Base-by-base conservation (phyloP, 768 basidiomycete species). In the Kwoniella europaea region DNA sequence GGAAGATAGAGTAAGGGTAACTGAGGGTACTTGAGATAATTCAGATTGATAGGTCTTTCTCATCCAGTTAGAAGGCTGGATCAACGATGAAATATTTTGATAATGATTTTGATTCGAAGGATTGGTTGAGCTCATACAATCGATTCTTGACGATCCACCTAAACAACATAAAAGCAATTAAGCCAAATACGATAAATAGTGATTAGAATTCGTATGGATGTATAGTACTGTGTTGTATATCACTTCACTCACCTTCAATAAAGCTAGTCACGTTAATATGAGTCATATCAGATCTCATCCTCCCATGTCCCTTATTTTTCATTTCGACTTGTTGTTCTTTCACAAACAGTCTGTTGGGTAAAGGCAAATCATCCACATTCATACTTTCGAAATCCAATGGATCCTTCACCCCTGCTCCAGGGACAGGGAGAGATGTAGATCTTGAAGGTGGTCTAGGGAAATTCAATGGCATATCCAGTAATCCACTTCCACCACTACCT, bases 381-480 rank as follows among this genome's bases (percentile, higher is more conserved):
- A 27, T 27, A 50, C 18, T 18, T 29, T 35, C 27, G 12, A 58
- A 5, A 16, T 58, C 57, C 15, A 58, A 16, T 10, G 12, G 7
- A 24, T 27, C 27, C 20, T 7, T 35, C 35, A 35, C 35, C 35
- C 35, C 35, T 35, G 4, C 12, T 16, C 22, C 13, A 13, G 27
- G 57, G 24, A 20, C 13, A 13, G 27, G 57, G 24, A 20, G 10
- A 9, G 20, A 13, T 27, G 27, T 18, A 16, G 15, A 20, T n/a
- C 57, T 58, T n/a, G 20, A 20, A 58, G 57, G 57, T 35, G 57
- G 57, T 58, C 27, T 58, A 58, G 57, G 57, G 57, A 58, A 58
- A 58, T 58, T 58, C 13, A 27, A n/a, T 0, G 57, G 57, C 13
- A 58, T 29, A 27, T 58, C 57, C 5, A 35, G 5, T 13, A 58